These are phyloP conservation scores for Saitozyma podzolica DNA, from an alignment of 768 basidiomycete species.

Conservation along the genomic window DNA sequence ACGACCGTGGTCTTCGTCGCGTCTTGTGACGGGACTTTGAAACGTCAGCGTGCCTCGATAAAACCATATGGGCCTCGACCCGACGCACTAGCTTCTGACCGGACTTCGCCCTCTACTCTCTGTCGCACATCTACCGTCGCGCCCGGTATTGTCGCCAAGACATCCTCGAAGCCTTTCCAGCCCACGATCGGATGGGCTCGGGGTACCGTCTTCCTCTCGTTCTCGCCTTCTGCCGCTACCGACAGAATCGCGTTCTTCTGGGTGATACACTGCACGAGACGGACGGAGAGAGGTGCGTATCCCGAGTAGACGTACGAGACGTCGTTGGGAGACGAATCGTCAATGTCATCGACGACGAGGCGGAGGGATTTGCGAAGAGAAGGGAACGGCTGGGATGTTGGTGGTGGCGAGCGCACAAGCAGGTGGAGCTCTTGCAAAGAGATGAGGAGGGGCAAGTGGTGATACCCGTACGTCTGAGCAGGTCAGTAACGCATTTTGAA, in stretches of 20 bases:
- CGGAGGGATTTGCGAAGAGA: slow-evolving; percentile 77
- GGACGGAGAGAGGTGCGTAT: slow-evolving; percentile 87
- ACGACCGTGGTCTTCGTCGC: slow-evolving; percentile 80
- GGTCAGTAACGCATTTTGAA: slow-evolving; percentile 62
- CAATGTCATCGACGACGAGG: slow-evolving; percentile 85
- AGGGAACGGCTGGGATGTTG: slow-evolving; percentile 64
- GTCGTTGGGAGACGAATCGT: slow-evolving; percentile 70
- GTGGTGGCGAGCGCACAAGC: slow-evolving; percentile 66
- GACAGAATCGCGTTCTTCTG: slow-evolving; percentile 82
- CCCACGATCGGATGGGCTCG: slow-evolving; percentile 87
- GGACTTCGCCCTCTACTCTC: slow-evolving; percentile 25
- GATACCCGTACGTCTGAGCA: slow-evolving; percentile 67
- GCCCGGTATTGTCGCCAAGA: slow-evolving; percentile 76
- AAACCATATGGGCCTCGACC: slow-evolving; percentile 5
- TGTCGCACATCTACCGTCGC: slow-evolving; percentile 74
- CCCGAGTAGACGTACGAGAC: slow-evolving; percentile 96
- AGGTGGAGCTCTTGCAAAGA: slow-evolving; percentile 52
- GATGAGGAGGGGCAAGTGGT: slow-evolving; percentile 57
- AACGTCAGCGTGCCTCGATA: slow-evolving; percentile 1
- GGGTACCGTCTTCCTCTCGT: slow-evolving; percentile 57
- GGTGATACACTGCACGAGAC: slow-evolving; percentile 87
- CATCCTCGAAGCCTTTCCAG: slow-evolving; percentile 97
- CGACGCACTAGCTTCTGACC: slow-evolving; percentile 19
- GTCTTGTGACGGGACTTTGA: slow-evolving; percentile 56
- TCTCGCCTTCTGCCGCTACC: slow-evolving; percentile 27